Evolutionary conservation across 2,329 filamentous ascomycete species (phyloP), one percentile per base, ranked within the genome.

Genomic region (Bipolaris oryzae): DNA sequence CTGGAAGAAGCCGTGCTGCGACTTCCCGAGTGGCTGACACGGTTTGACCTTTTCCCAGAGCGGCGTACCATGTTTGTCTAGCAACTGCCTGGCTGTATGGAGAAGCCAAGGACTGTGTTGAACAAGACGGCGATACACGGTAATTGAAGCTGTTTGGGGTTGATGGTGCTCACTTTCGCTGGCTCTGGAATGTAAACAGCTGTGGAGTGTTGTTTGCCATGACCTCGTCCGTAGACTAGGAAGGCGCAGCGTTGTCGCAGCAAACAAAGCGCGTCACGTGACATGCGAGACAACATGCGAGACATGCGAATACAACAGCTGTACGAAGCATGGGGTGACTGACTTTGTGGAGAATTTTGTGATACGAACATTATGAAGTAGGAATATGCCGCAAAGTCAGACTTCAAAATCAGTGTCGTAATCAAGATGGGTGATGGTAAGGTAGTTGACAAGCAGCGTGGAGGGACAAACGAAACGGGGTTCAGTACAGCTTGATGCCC

Each of bases 41-140:
- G 45, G 13, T 58, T 43, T 47, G 53, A 16, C 4, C 10, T 56
- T 38, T n/a, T 42, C 15, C 43, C 54, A 20, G 16, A 11, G 37
- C 50, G 31, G 45, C 33, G 60, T 3, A 23, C 51, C 66, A 68
- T 67, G 39, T 18, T 65, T 55, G 50, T 2, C 20, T 31, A 21
- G 13, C 25, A 34, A 15, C 38, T 33, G 37, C 49, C 5, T 13
- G 34, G 35, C n/a, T 54, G 1, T n/a, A 28, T 7, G 37, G 21
- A 28, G 11, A 7, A 48, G 13, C n/a, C 21, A 39, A 7, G 6
- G 10, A 5, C 13, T 39, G 31, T 10, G 25, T 23, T 45, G 13
- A 35, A 21, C 13, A 10, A 11, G 2, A 21, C 5, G 45, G 37
- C 1, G 23, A 42, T 33, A 43, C 16, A 31, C 2, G 31, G 25